A percentile compares a stretch with the other conserved stretches of the same genome.
Evolutionary conservation across 495 filamentous ascomycete species (phyloP).

Genomic region (Neurospora discreta): DNA sequence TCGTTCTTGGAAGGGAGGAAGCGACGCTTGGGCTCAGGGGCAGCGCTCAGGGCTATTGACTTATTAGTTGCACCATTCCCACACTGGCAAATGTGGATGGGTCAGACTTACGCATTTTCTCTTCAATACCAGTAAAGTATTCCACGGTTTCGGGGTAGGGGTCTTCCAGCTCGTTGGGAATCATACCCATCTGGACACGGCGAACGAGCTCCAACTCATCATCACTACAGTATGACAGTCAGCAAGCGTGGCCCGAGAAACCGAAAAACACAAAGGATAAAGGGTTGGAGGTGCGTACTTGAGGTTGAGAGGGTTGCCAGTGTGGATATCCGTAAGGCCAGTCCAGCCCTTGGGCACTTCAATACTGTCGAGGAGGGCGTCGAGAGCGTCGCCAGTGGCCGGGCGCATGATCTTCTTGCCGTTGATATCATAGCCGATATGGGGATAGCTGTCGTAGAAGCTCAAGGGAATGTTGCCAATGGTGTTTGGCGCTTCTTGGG

Average conservation of each 20-base stretch:
- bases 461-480: constrained; percentile 89
- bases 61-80: constrained; percentile 1
- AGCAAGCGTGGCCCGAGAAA: not conserved
- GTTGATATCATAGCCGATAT: constrained; percentile 98
- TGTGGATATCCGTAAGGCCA: constrained; percentile 83
- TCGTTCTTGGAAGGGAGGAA: constrained; percentile 98
- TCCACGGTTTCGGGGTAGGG: constrained; percentile 87
- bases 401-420: constrained; percentile 95
- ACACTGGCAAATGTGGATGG: not conserved
- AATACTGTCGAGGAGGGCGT: constrained; percentile 89
- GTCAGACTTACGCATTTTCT: constrained; percentile 60
- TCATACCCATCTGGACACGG: constrained; percentile 83
- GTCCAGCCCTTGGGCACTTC: constrained; percentile 98
- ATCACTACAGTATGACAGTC: constrained; percentile 33
- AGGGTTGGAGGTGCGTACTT: constrained; percentile 3
- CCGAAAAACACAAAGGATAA: not conserved
- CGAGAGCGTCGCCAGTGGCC: constrained; percentile 84
- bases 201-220: constrained; percentile 83
- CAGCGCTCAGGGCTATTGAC: constrained; percentile 57
- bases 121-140: constrained; percentile 81
- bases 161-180: constrained; percentile 78
- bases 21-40: constrained; percentile 89
- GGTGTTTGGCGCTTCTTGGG: constrained; percentile 68
- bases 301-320: constrained; percentile 81
- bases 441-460: constrained; percentile 85